Evolutionary conservation across 2,329 filamentous ascomycete genomes (phyloP).

Genomic region (Dactylellina sp.): DNA sequence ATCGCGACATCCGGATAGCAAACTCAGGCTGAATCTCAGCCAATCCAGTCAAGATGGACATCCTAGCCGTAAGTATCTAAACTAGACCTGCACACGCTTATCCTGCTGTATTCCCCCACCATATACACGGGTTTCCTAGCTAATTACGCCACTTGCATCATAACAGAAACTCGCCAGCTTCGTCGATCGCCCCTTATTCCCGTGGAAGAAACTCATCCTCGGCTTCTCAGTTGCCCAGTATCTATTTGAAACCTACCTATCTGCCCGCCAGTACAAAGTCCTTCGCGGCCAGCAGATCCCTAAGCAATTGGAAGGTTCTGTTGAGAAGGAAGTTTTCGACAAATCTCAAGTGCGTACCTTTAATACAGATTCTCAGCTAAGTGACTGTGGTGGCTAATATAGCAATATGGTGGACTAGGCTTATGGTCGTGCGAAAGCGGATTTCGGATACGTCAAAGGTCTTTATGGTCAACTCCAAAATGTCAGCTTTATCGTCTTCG

Average conservation of each 20-base stretch:
- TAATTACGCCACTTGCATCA: background rate
- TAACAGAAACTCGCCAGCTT: conserved; percentile 40
- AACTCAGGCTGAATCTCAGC: conserved; percentile 21
- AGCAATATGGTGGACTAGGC: conserved; percentile 66
- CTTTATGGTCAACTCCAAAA: conserved; percentile 90
- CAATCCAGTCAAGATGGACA: conserved; percentile 31
- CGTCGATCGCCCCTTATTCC: conserved; percentile 49
- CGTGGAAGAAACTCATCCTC: conserved; percentile 80
- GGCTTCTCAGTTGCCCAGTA: conserved; percentile 94
- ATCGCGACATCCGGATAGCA: background rate
- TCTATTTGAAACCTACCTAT: conserved; percentile 87
- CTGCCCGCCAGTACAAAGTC: conserved; percentile 87
- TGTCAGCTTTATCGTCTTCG: conserved; percentile 86
- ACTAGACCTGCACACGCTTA: background rate
- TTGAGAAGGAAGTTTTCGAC: conserved; percentile 89
- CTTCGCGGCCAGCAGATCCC: conserved; percentile 83
- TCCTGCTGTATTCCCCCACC: conserved; percentile 4
- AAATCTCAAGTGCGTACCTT: conserved; percentile 79
- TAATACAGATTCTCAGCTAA: background rate
- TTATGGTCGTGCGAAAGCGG: conserved; percentile 94
- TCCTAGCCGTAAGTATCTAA: conserved; percentile 44
- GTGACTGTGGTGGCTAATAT: conserved; percentile 1
- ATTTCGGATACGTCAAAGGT: conserved; percentile 83
- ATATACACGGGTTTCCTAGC: background rate
- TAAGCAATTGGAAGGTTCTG: conserved; percentile 86